These are phyloP conservation scores for Penicillium simplicissimum DNA, from an alignment of 495 filamentous ascomycete genomes.

Conservation along the genomic window DNA sequence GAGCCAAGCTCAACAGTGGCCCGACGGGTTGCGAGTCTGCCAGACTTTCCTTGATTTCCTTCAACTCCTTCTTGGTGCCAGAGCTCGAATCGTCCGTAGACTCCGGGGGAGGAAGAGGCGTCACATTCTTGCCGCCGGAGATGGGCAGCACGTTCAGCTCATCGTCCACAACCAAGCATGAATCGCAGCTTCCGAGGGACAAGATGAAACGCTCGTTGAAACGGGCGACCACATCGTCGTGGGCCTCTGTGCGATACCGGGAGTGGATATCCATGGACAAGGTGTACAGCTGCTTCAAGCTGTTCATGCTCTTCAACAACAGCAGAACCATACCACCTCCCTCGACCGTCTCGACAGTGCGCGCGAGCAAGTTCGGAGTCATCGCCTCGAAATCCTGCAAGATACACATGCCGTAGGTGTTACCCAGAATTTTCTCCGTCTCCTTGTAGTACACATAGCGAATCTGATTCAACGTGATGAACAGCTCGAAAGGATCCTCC, in stretches of 20 bases:
- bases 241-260: slow-evolving; percentile 93
- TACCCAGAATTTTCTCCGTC: slow-evolving; percentile 98
- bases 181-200: slow-evolving; percentile 89
- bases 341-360: slow-evolving; percentile 97
- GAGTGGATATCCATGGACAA: slow-evolving; percentile 98
- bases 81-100: slow-evolving; percentile 65
- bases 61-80: slow-evolving; percentile 72
- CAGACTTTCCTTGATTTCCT: slow-evolving; percentile 83
- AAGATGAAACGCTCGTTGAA: slow-evolving; percentile 99
- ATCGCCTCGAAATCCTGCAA: slow-evolving; percentile 98
- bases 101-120: slow-evolving; percentile 70
- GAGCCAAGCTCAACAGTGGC: slow-evolving; percentile 77
- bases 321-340: slow-evolving; percentile 91
- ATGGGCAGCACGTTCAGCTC: slow-evolving; percentile 97
- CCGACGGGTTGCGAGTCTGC: slow-evolving; percentile 84
- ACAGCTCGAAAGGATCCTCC: slow-evolving; percentile 97
- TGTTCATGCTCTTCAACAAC: slow-evolving; percentile 93
- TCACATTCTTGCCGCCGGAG: slow-evolving; percentile 92
- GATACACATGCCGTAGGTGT: slow-evolving; percentile 98
- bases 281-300: slow-evolving; percentile 95
- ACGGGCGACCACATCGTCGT: slow-evolving; percentile 89
- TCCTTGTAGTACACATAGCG: slow-evolving; percentile 99
- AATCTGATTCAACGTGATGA: slow-evolving; percentile 94
- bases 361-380: slow-evolving; percentile 91
- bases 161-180: slow-evolving; percentile 95